Evolutionary conservation across 257 asterid species (phyloP).

Genomic region (Eustoma russellianum): DNA sequence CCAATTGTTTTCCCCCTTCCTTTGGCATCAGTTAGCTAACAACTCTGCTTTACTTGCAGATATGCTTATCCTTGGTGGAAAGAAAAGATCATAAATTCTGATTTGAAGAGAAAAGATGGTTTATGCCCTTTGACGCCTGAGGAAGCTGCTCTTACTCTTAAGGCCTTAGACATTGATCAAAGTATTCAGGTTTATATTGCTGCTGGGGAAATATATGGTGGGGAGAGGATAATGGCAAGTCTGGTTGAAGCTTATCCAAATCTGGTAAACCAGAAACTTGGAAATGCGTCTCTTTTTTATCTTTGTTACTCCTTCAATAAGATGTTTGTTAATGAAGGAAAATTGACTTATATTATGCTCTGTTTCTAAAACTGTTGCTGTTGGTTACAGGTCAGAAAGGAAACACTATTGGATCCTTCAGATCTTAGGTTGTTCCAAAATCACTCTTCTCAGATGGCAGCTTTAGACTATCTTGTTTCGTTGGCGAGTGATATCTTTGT

Average conservation of each 20-base stretch:
- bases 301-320: neutral
- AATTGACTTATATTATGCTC: neutral
- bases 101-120: constrained; percentile 88
- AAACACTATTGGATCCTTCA: constrained; percentile 69
- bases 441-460: constrained; percentile 99
- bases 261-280: constrained; percentile 40
- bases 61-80: constrained; percentile 99
- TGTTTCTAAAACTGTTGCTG: constrained; percentile 1
- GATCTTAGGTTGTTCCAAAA: constrained; percentile 83
- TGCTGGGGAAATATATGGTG: constrained; percentile 99
- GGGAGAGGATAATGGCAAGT: constrained; percentile 59
- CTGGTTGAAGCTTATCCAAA: constrained; percentile 72
- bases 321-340: neutral
- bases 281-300: neutral
- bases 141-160: constrained; percentile 78
- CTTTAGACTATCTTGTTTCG: constrained; percentile 95
- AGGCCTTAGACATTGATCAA: constrained; percentile 72
- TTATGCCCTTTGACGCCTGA: constrained; percentile 95
- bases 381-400: constrained; percentile 73
- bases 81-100: constrained; percentile 86
- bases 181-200: constrained; percentile 84
- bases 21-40: constrained; percentile 10
- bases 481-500: constrained; percentile 87
- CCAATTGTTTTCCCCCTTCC: neutral
- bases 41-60: constrained; percentile 27